These are phyloP conservation scores for Dacryopinax spathularia DNA, from an alignment of 768 basidiomycete species.

Conservation along the genomic window DNA sequence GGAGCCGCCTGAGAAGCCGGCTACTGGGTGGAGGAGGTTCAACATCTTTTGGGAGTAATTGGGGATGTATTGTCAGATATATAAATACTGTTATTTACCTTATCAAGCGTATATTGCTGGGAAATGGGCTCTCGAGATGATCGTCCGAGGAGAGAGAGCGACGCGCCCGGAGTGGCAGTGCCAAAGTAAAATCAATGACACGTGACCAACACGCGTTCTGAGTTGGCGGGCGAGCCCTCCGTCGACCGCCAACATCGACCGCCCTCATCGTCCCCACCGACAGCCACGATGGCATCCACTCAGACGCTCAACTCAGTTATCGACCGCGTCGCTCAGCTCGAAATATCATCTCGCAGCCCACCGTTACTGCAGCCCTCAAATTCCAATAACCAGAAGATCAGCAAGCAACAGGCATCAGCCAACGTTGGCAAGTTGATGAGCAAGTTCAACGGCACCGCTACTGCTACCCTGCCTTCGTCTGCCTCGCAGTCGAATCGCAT, in stretches of 20 bases:
- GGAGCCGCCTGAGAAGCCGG: neutral
- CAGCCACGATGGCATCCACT: neutral
- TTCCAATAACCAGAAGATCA: neutral
- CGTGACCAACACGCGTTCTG: constrained; percentile 1
- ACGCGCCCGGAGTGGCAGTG: constrained; percentile 2
- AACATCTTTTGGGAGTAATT: neutral
- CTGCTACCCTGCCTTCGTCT: neutral
- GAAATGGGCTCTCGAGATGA: neutral
- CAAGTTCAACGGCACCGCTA: neutral
- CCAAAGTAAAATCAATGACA: neutral
- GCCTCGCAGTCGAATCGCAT: neutral
- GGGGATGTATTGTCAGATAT: too few species aligned
- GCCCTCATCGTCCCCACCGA: neutral
- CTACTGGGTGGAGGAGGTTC: neutral
- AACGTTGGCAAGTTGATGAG: neutral
- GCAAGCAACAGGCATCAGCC: neutral
- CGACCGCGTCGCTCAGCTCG: neutral
- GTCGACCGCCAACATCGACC: neutral
- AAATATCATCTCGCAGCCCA: neutral
- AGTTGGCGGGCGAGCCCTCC: neutral
- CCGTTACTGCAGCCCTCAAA: neutral
- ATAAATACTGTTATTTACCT: neutral
- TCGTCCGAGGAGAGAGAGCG: neutral
- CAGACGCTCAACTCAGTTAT: neutral
- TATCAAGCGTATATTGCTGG: too few species aligned